Base-by-base conservation (phyloP, 306 rosid species). In the Trifolium fragiferum region DNA sequence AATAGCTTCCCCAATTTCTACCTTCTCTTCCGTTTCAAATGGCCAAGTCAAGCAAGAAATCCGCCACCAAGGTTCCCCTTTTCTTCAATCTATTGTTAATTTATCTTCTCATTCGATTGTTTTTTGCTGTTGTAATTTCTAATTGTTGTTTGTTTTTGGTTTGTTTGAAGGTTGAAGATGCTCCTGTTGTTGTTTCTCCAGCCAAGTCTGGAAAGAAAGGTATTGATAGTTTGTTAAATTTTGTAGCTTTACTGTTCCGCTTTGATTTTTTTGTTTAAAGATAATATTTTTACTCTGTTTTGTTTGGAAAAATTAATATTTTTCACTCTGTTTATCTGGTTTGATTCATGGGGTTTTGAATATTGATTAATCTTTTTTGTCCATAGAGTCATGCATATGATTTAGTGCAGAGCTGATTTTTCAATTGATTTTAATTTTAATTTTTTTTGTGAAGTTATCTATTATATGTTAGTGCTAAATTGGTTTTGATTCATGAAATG, bases 21-120 rank as follows among this genome's bases (percentile, higher is more conserved):
- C 53, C 30, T 2, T 25, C 14, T 83, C 15, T 55, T 67, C 37
- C 5, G 0, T 38, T 10, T 27, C 20, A 1, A 16, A 93, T 93
- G 98, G 88, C 87, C 49, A 93, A 91, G 78, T 80, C 91, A 6
- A 89, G 92, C 90, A 93, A 89, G 89, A 91, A 93, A 50, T 87
- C 98, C 2, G 91, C 84, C 37, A 4, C 87, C 73, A 89, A 93
- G 5, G 97, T 91, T 77, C 10, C 76, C 0, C 7, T 67, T 20
- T 10, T 53, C 15, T 69, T 40, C 63, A 9, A 11, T 47, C 23
- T 3, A 2, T 68, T 3, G 10, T 64, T 21, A 12, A 35, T 47
- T 18, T 38, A 9, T 13, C 0, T 7, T 73, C 41, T 44, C 27
- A 4, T 33, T 12, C 40, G 32, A 3, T 11, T 5, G 0, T 10